Conservation (phyloP, 192 early-diverging fungal species). For the Linnemannia elongata region DNA sequence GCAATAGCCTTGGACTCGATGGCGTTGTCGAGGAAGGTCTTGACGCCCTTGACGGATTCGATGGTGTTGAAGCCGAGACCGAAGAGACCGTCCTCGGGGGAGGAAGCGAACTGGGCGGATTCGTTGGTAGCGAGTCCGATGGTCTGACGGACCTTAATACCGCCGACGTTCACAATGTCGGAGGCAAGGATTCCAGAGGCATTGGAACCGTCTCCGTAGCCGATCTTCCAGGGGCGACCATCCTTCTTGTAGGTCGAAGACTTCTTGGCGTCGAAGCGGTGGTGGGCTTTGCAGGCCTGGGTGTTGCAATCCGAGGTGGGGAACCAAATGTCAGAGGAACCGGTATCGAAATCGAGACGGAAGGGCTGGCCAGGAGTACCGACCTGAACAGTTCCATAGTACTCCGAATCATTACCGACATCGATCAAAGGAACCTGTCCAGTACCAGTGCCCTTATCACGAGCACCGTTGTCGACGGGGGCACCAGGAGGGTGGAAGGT, state of each 20-base stretch:
- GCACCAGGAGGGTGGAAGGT: not conserved
- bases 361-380: conserved; percentile 3
- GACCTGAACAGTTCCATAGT: conserved; percentile 13
- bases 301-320: conserved; percentile 59
- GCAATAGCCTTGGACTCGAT: conserved; percentile 63
- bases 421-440: conserved; percentile 1
- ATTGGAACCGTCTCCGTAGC: conserved; percentile 71
- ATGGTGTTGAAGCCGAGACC: conserved; percentile 70
- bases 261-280: conserved; percentile 59
- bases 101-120: conserved; percentile 61
- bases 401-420: not conserved
- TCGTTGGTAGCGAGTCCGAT: conserved; percentile 71
- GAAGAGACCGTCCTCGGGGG: conserved; percentile 71
- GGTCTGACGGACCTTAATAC: conserved; percentile 69
- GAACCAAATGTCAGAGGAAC: conserved; percentile 71
- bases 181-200: conserved; percentile 50
- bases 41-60: conserved; percentile 48
- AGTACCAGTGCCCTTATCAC: not conserved
- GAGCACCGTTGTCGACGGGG: too few relatives aligned
- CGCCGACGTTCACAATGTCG: conserved; percentile 73
- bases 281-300: conserved; percentile 57
- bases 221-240: conserved; percentile 68
- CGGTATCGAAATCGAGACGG: conserved; percentile 29
- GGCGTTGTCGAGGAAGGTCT: conserved; percentile 69
- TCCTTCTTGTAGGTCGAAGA: conserved; percentile 67